phyloP scores from a whole-genome alignment of 2,329 filamentous ascomycete genomes.

The Aureobasidium sp. region DNA sequence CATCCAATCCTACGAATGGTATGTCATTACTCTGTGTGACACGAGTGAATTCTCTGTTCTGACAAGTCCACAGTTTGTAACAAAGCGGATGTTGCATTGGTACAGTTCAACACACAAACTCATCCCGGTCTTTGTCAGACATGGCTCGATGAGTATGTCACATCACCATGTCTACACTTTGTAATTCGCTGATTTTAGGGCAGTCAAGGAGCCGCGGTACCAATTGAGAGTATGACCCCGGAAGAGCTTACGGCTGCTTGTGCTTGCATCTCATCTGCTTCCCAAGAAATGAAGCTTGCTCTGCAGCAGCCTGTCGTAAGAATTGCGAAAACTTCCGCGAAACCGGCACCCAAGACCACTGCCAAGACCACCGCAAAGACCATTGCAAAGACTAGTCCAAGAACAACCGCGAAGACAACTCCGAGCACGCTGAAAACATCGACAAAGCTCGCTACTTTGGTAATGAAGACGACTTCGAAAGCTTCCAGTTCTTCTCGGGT shows the following conservation, averaged over 20 bases:
- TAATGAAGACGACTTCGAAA: not conserved
- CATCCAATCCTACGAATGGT: not conserved
- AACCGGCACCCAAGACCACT: not conserved
- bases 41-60: not conserved
- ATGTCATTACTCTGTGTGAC: not conserved
- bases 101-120: not conserved
- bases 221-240: not conserved
- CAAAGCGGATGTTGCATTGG: not conserved
- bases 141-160: not conserved
- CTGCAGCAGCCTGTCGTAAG: not conserved
- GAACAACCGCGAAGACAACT: not conserved
- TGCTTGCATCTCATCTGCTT: not conserved
- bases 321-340: not conserved
- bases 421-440: not conserved
- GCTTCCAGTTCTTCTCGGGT: not conserved
- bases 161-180: not conserved
- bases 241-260: constrained; percentile 4
- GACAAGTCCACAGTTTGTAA: not conserved
- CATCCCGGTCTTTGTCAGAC: not conserved
- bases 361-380: constrained; percentile 4
- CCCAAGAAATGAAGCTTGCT: not conserved
- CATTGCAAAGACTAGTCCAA: not conserved
- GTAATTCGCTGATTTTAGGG: not conserved
- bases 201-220: not conserved
- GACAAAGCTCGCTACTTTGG: not conserved